Percentiles rank a stretch among this genome's conserved stretches.
Conservation (phyloP, 805 yeast genomes). For the Teunomyces panamensis region DNA sequence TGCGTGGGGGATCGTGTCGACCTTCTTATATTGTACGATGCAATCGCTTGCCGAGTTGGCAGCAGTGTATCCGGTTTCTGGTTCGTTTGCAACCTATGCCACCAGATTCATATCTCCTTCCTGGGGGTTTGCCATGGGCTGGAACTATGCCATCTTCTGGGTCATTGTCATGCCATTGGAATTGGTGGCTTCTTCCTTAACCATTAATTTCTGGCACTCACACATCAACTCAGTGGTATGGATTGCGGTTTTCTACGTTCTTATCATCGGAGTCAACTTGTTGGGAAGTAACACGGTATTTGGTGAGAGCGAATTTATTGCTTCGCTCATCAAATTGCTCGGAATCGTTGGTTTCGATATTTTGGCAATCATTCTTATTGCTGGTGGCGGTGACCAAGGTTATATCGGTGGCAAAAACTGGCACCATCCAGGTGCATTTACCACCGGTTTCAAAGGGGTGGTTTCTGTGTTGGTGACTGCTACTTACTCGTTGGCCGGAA, state of each 20-base stretch:
- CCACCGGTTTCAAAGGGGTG: conserved; percentile 36
- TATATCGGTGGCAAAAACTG: conserved; percentile 37
- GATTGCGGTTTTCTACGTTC: conserved; percentile 38
- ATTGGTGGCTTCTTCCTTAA: conserved; percentile 40
- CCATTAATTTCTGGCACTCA: conserved; percentile 40
- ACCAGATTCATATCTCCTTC: conserved; percentile 42
- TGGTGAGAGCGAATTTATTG: conserved; percentile 36
- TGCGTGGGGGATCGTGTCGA: conserved; percentile 41
- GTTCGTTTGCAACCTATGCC: conserved; percentile 41
- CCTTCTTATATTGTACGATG: conserved; percentile 42
- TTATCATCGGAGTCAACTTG: conserved; percentile 33
- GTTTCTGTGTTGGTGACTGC: conserved; percentile 39
- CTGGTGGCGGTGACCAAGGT: conserved; percentile 39
- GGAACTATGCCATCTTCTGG: conserved; percentile 45
- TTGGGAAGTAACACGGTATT: conserved; percentile 33
- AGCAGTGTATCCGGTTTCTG: conserved; percentile 38
- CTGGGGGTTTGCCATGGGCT: conserved; percentile 45
- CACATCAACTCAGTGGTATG: conserved; percentile 39
- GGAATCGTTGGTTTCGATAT: conserved; percentile 42
- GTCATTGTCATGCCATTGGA: conserved; percentile 43
- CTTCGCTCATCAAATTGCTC: conserved; percentile 34
- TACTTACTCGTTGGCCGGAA: conserved; percentile 42
- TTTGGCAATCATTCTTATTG: conserved; percentile 36
- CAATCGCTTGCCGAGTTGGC: conserved; percentile 40
- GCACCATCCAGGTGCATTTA: conserved; percentile 36